Evolutionary conservation across 257 asterid genomes (phyloP), one percentile per base, ranked within the genome.

Genomic region (Scutellaria baicalensis): DNA sequence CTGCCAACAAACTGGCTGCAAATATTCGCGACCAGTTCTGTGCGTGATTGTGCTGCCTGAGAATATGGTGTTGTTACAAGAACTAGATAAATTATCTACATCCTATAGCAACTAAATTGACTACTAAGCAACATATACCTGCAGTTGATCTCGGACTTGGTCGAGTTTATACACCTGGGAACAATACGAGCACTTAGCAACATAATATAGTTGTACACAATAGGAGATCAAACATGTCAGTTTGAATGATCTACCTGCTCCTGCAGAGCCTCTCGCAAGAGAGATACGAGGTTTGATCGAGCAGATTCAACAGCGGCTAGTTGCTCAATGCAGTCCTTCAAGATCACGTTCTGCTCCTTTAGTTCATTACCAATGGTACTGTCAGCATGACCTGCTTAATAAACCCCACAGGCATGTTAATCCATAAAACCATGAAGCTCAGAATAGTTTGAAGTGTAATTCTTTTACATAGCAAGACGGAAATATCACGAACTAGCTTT

Each of bases 91-190:
- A 27, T 5, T 27, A 1, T 27, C 33, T 23, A 16, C 48, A 44
- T 38, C 16, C 27, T 13, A 42, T n/a, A 56, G 16, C 40, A 48
- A 31, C 42, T 4, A 31, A 20, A 31, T 20, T 6, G 4, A 23
- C 35, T 6, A 51, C 43, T n/a, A 35, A 42, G 44, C 8, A 33
- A 60, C 18, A 52, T 13, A 62, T 87, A 89, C 97, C 99, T 89
- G 94, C 68, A 87, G 88, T 69, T 91, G 92, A 71, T 76, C 81
- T 70, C 89, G 92, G 66, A 91, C 91, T 81, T 81, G 89, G 47
- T 85, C 92, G 84, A 91, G 91, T 84, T 89, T 89, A 80, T 75
- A 61, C 71, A 85, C 97, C 98, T 93, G 74, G 64, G 14, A 50
- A 57, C 12, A 58, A 57, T 27, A 59, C 0, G 39, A 57, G 73